Base-by-base conservation (phyloP, 1,139 yeast species). In the Casaregolazyma suthepensis region DNA sequence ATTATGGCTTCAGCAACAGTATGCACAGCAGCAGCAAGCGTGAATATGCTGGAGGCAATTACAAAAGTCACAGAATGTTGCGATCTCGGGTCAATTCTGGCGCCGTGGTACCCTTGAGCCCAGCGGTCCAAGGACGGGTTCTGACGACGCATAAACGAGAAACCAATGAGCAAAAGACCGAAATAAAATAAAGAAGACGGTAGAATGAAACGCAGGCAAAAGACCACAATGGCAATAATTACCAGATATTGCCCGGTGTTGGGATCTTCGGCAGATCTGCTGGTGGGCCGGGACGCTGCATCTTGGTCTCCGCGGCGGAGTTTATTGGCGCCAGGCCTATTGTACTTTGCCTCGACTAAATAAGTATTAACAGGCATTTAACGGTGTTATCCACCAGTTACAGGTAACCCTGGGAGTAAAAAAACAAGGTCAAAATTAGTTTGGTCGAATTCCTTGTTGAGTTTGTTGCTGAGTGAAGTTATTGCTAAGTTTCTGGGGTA, bases 21-120 rank as follows among this genome's bases (percentile, higher is more conserved):
- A n/a, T 26, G 43, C 17, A 44, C 19, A 17, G 46, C 35, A 37
- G 37, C 45, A n/a, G 44, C 46, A 22, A 44, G 22, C 13, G 45
- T 18, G n/a, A 46, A 46, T 6, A 40, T 44, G 15, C 43, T 15
- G 9, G 46, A 43, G 4, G 45, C 46, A 37, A 49, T 43, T 5
- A 49, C 31, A 18, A 31, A 37, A 10, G 47, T 43, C 23, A 49
- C 15, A 7, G 47, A 43, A 2, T 15, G 26, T 13, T 44, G 40
- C 10, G 45, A 31, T 18, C 44, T 15, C 2, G 37, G 43, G 5
- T 31, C 31, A 2, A 43, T 18, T 5, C n/a, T 10, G 15, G 23
- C 19, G 20, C 20, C 20, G 43, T 19, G 15, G 7, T 49, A 31
- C 7, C 37, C 37, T 15, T 40, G 35, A 7, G 50, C 47, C 47